phyloP scores from a whole-genome alignment of 495 filamentous ascomycete species.

The Tuber aestivum region DNA sequence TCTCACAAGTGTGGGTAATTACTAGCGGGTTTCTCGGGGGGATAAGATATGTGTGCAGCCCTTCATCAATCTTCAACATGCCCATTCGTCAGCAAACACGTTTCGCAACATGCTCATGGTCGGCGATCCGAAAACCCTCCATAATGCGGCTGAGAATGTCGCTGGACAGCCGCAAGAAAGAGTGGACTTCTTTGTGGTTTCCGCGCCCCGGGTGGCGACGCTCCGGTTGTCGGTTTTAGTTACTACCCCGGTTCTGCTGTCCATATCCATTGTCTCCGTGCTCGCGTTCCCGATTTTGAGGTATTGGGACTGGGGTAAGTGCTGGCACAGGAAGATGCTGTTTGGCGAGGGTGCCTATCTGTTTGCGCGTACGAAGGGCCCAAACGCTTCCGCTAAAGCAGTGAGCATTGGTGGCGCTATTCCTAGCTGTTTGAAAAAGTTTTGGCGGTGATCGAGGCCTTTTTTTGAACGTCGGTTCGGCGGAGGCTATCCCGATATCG shows the following conservation, averaged over 20 bases:
- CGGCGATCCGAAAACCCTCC: not conserved
- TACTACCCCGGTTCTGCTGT: not conserved
- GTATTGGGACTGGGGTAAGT: not conserved
- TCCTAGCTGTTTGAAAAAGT: too few species aligned
- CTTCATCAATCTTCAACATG: too few species aligned
- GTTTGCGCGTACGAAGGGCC: not conserved
- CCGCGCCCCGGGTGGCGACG: not conserved
- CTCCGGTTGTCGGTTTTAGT: not conserved
- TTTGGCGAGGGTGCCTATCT: not conserved
- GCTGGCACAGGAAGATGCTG: not conserved
- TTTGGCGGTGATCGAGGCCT: too few species aligned
- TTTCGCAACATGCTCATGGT: slow-evolving; percentile 8
- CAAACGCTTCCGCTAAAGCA: fast-evolving
- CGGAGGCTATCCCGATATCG: too few species aligned
- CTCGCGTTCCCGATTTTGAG: not conserved
- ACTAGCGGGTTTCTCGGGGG: too few species aligned
- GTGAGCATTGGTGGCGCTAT: too few species aligned
- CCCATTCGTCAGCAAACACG: not conserved
- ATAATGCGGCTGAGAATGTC: not conserved
- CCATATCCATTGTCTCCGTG: not conserved
- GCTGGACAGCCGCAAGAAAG: not conserved
- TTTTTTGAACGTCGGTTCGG: too few species aligned
- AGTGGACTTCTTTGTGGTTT: not conserved
- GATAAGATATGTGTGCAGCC: too few species aligned
- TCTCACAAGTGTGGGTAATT: too few species aligned